phyloP scores from a whole-genome alignment of 371 early-diverging fungal genomes.

The Mortierella sp. region DNA sequence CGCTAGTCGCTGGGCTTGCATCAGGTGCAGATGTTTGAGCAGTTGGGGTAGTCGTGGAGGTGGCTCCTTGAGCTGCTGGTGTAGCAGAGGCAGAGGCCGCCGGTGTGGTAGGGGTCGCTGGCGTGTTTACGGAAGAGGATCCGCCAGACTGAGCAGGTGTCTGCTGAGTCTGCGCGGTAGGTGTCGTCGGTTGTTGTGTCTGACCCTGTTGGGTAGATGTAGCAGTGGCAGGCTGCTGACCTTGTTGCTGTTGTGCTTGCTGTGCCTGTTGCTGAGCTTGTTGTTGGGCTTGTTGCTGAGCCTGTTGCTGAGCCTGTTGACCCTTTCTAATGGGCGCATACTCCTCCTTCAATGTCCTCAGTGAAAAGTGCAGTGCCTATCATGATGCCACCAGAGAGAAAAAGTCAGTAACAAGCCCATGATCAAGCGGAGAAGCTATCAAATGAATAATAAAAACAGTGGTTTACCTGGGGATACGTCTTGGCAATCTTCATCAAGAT shows the following conservation, averaged over 20 bases:
- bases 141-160: slow-evolving; percentile 19
- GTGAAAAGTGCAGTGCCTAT: slow-evolving; percentile 91
- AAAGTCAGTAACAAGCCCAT: too few relatives aligned
- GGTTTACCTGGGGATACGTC: slow-evolving; percentile 88
- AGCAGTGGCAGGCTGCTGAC: slow-evolving; percentile 42
- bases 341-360: slow-evolving; percentile 95
- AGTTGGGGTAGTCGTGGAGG: slow-evolving; percentile 20
- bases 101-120: slow-evolving; percentile 43
- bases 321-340: slow-evolving; percentile 69
- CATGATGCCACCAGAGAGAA: not conserved
- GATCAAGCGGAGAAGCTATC: not conserved
- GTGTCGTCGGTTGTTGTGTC: not conserved
- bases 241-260: slow-evolving; percentile 11
- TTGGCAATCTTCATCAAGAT: slow-evolving; percentile 95
- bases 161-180: not conserved
- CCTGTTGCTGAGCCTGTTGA: slow-evolving; percentile 44
- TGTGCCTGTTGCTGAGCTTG: slow-evolving; percentile 20
- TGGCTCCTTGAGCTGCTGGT: slow-evolving; percentile 21
- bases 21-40: slow-evolving; percentile 28
- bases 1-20: slow-evolving; percentile 16
- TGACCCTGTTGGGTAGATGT: too few relatives aligned
- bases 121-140: slow-evolving; percentile 20
- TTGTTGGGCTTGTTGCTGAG: slow-evolving; percentile 38
- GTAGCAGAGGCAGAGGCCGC: slow-evolving; percentile 30
- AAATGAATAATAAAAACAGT: slow-evolving; percentile 7